phyloP scores from a whole-genome alignment of 1,139 yeast species.

The Saccharomyces uvarum region DNA sequence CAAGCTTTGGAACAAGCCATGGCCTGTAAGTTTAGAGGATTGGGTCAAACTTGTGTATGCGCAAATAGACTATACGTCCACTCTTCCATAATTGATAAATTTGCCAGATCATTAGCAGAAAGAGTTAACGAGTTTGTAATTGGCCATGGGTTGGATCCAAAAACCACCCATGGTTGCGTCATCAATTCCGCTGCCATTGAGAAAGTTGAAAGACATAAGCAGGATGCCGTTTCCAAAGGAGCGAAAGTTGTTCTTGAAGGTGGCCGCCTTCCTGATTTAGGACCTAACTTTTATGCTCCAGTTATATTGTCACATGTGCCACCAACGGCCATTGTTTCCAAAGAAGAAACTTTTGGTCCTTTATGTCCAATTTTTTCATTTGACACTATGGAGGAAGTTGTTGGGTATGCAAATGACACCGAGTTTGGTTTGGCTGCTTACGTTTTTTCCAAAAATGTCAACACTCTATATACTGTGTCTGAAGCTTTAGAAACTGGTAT shows the following conservation, averaged over 20 bases:
- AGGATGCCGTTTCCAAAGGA: constrained; percentile 69
- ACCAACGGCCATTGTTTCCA: constrained; percentile 50
- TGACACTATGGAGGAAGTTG: constrained; percentile 58
- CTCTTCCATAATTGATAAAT: constrained; percentile 52
- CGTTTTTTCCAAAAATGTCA: constrained; percentile 59
- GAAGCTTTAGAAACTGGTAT: constrained; percentile 74
- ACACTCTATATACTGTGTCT: constrained; percentile 56
- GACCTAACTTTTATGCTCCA: constrained; percentile 69
- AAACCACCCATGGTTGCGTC: constrained; percentile 74
- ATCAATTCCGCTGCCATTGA: constrained; percentile 58
- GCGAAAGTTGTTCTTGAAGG: constrained; percentile 65
- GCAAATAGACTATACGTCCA: constrained; percentile 71
- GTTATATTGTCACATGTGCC: constrained; percentile 65
- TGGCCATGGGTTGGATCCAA: constrained; percentile 67
- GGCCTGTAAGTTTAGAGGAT: constrained; percentile 62
- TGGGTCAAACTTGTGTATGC: constrained; percentile 80
- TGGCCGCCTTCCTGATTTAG: constrained; percentile 53
- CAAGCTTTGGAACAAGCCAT: constrained; percentile 67
- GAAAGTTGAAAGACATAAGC: constrained; percentile 64
- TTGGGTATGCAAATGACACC: constrained; percentile 60
- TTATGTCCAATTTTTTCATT: constrained; percentile 70
- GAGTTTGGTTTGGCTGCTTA: constrained; percentile 75
- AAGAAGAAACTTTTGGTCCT: constrained; percentile 88
- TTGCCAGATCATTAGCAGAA: constrained; percentile 43
- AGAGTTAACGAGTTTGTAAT: constrained; percentile 50